These are phyloP conservation scores for Colletotrichum plurivorum DNA, from an alignment of 2,329 filamentous ascomycete genomes.

Conservation along the genomic window DNA sequence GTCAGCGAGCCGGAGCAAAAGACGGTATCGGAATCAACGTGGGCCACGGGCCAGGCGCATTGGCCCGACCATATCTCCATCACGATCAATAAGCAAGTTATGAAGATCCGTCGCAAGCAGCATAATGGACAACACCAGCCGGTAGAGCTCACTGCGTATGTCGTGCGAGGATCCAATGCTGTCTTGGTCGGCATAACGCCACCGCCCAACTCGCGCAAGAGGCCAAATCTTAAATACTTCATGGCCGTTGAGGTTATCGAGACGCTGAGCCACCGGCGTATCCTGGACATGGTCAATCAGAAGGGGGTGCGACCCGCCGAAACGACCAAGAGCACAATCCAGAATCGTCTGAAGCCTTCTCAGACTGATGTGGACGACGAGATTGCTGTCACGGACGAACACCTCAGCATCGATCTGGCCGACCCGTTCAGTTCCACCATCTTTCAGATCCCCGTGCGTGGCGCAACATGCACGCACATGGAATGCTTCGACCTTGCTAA, in stretches of 20 bases:
- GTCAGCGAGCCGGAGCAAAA: constrained; percentile 32
- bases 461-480: constrained; percentile 78
- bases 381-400: constrained; percentile 69
- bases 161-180: constrained; percentile 73
- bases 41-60: constrained; percentile 73
- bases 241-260: constrained; percentile 80
- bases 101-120: constrained; percentile 74
- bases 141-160: constrained; percentile 76
- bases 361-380: constrained; percentile 69
- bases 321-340: constrained; percentile 71
- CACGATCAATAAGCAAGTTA: constrained; percentile 72
- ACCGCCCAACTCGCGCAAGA: constrained; percentile 39
- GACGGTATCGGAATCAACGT: constrained; percentile 62
- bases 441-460: constrained; percentile 80
- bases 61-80: constrained; percentile 83
- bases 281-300: constrained; percentile 57
- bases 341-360: constrained; percentile 55
- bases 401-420: constrained; percentile 73
- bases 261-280: constrained; percentile 61
- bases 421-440: constrained; percentile 77
- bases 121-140: constrained; percentile 84
- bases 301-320: constrained; percentile 57
- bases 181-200: constrained; percentile 66
- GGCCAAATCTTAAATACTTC: constrained; percentile 61
- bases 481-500: constrained; percentile 93